These are phyloP conservation scores for Haematococcus sp. DNA, from an alignment of 139 green algal genomes.

Conservation along the genomic window DNA sequence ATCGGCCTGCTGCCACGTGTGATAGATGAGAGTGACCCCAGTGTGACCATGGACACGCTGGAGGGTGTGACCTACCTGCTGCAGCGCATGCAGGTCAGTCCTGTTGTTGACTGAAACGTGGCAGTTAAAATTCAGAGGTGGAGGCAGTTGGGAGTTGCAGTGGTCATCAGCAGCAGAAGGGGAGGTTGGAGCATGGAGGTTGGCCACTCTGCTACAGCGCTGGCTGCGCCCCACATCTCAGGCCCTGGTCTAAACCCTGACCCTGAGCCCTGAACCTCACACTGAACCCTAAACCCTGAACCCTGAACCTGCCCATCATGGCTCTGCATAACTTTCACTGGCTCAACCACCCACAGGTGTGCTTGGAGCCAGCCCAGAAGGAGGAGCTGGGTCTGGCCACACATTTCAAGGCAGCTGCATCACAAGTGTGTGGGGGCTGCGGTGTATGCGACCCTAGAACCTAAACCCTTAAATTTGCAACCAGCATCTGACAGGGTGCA, in stretches of 20 bases:
- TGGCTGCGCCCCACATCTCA: neutral
- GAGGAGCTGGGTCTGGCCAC: neutral
- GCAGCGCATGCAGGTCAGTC: constrained; percentile 9
- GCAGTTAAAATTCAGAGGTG: no score
- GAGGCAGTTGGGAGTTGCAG: no score
- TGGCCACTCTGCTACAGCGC: neutral
- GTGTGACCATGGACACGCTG: constrained; percentile 3
- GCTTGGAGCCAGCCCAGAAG: constrained; percentile 1
- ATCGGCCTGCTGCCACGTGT: neutral
- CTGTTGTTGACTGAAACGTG: neutral
- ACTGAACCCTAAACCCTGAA: no score
- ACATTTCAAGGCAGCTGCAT: no score
- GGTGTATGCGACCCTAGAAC: no score
- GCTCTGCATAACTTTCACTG: neutral
- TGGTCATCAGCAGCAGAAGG: neutral
- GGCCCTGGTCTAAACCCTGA: no score
- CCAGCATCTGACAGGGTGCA: no score
- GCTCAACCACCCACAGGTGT: constrained; percentile 1
- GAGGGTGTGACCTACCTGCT: constrained; percentile 15
- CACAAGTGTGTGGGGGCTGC: no score
- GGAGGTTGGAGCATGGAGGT: neutral
- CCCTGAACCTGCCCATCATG: neutral
- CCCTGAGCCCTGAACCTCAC: no score
- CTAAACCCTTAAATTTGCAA: no score
- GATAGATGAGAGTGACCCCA: neutral